Conservation (phyloP, 176 grass and related monocot genomes). For the Olyra latifolia region DNA sequence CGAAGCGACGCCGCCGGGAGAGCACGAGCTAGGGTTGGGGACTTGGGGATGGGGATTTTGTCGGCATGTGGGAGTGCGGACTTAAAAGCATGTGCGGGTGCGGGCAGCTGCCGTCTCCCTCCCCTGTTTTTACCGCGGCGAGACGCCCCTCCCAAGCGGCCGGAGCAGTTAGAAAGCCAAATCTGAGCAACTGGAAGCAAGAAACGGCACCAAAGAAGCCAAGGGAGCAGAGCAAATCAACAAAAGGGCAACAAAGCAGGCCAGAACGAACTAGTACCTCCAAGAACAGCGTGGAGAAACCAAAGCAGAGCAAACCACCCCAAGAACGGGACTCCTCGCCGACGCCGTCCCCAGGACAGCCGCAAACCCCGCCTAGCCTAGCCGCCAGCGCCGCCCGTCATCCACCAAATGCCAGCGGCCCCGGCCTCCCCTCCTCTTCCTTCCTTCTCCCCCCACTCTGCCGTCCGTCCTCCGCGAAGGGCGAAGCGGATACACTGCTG, state of each 20-base stretch:
- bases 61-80: constrained; percentile 9
- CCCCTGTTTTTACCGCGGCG: constrained; percentile 49
- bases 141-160: background rate
- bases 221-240: background rate
- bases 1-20: too few relatives aligned
- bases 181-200: constrained; percentile 9
- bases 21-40: too few relatives aligned
- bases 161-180: background rate
- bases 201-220: background rate
- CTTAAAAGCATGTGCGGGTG: constrained; percentile 49
- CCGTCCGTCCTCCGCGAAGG: too few relatives aligned
- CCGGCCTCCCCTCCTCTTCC: too few relatives aligned
- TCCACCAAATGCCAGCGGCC: background rate
- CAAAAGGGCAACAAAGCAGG: background rate
- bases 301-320: background rate
- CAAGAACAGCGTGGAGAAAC: background rate
- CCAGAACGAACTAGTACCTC: background rate
- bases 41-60: too few relatives aligned
- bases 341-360: too few relatives aligned
- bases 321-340: background rate
- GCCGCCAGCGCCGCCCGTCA: background rate
- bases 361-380: background rate
- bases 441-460: background rate
- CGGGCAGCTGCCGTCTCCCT: constrained; percentile 31
- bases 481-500: background rate